Conservation (phyloP, 2,329 filamentous ascomycete species). For the Xylaria sp. region DNA sequence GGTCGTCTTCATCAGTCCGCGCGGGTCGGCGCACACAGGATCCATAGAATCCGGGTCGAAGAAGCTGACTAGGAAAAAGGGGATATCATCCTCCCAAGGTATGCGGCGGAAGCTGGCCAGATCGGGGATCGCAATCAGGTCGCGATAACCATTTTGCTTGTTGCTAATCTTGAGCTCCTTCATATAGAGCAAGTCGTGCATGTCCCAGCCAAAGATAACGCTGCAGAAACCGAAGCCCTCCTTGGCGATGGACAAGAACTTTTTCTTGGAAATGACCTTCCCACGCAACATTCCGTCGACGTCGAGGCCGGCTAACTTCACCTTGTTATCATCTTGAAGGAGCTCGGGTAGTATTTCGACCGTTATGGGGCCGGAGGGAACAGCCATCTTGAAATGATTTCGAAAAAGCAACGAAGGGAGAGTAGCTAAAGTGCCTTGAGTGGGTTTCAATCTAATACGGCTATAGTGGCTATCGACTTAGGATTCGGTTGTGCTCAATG, state of each 20-base stretch:
- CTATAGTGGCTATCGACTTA: background rate
- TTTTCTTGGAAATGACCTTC: conserved; percentile 84
- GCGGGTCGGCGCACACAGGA: conserved; percentile 76
- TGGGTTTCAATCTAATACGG: background rate
- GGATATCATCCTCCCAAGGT: conserved; percentile 81
- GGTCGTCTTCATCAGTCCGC: conserved; percentile 72
- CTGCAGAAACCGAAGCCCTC: conserved; percentile 87
- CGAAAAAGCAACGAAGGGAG: background rate
- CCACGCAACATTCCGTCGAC: conserved; percentile 81
- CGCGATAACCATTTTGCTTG: conserved; percentile 81
- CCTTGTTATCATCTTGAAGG: conserved; percentile 72
- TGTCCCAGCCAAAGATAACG: conserved; percentile 88
- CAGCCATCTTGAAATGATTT: conserved; percentile 41
- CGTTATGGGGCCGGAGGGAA: conserved; percentile 57
- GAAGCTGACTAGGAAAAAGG: conserved; percentile 81
- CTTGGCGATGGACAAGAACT: conserved; percentile 79
- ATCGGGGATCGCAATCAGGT: conserved; percentile 79
- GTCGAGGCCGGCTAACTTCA: conserved; percentile 82
- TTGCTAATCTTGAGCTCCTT: conserved; percentile 81
- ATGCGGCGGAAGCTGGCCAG: conserved; percentile 77
- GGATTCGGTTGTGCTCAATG: background rate
- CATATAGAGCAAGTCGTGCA: conserved; percentile 85
- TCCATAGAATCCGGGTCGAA: conserved; percentile 73
- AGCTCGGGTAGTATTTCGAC: conserved; percentile 69
- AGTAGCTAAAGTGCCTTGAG: background rate